These are phyloP conservation scores for Nitzschia sp. DNA, from an alignment of 108 stramenopile genomes.

Conservation along the genomic window DNA sequence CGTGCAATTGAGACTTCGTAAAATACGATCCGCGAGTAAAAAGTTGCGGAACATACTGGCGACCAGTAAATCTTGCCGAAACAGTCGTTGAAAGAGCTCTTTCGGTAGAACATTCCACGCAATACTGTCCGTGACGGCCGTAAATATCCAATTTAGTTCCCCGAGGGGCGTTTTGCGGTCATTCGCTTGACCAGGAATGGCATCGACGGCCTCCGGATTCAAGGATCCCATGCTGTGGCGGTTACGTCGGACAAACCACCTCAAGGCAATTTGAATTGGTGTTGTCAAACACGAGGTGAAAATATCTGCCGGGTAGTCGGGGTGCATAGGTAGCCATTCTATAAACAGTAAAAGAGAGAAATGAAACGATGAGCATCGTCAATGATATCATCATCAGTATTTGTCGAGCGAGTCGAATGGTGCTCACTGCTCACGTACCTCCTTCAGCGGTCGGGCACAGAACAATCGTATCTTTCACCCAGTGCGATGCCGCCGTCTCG, in stretches of 20 bases:
- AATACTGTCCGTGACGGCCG: slow-evolving; percentile 98
- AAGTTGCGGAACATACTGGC: slow-evolving; percentile 98
- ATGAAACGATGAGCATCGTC: too few relatives aligned
- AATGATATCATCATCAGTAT: too few relatives aligned
- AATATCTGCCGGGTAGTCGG: slow-evolving; percentile 95
- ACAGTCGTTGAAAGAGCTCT: slow-evolving; percentile 93
- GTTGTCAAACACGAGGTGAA: slow-evolving; percentile 99
- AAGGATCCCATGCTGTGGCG: slow-evolving; percentile 50
- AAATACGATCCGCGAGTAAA: slow-evolving; percentile 96
- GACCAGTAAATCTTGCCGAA: slow-evolving; percentile 96
- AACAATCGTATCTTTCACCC: slow-evolving; percentile 91
- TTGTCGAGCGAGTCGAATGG: too few relatives aligned
- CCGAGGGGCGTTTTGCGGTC: slow-evolving; percentile 93
- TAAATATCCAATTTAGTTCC: slow-evolving; percentile 99
- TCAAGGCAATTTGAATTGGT: slow-evolving; percentile 95
- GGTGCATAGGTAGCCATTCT: slow-evolving; percentile 94
- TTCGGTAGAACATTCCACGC: slow-evolving; percentile 99
- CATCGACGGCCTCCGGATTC: slow-evolving; percentile 77
- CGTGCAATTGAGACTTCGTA: slow-evolving; percentile 88
- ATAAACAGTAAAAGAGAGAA: too few relatives aligned
- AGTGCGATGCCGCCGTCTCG: slow-evolving; percentile 36
- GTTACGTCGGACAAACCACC: slow-evolving; percentile 91
- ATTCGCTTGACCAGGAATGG: slow-evolving; percentile 89
- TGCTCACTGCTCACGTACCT: too few relatives aligned
- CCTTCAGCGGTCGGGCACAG: slow-evolving; percentile 90